These are phyloP conservation scores for Dactylellina parvicollis DNA, from an alignment of 2,329 filamentous ascomycete genomes.

Conservation along the genomic window DNA sequence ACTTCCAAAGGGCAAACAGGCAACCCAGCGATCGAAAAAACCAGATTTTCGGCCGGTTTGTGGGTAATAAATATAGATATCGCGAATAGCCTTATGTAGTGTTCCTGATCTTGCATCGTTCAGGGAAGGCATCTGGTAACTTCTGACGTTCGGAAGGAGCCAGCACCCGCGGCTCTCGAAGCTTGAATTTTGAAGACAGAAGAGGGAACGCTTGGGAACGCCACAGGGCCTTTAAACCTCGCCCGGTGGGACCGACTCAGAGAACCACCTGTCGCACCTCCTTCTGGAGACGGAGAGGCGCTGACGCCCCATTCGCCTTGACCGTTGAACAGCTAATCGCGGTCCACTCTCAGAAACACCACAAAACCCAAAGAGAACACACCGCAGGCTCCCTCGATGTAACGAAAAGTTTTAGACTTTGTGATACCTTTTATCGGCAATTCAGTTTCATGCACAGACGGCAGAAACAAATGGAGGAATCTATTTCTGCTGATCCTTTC, in stretches of 20 bases:
- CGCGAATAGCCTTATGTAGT: slow-evolving; percentile 29
- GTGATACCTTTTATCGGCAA: slow-evolving; percentile 2
- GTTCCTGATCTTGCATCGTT: slow-evolving; percentile 34
- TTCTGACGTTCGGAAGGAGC: not conserved
- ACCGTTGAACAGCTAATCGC: not conserved
- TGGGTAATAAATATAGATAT: slow-evolving; percentile 8
- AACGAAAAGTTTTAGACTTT: not conserved
- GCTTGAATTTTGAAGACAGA: no score
- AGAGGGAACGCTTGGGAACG: slow-evolving; percentile 5
- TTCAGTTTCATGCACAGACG: not conserved
- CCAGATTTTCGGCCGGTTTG: slow-evolving; percentile 18
- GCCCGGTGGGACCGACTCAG: not conserved
- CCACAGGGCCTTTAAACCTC: slow-evolving; percentile 20
- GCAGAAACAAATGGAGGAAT: not conserved
- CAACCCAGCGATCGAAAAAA: slow-evolving; percentile 15
- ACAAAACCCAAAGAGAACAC: not conserved
- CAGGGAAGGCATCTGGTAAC: slow-evolving; percentile 11
- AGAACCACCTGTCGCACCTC: slow-evolving; percentile 4
- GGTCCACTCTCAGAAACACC: not conserved
- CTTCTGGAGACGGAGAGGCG: slow-evolving; percentile 28
- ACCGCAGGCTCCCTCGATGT: not conserved
- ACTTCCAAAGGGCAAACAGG: not conserved
- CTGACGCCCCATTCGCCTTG: slow-evolving; percentile 13
- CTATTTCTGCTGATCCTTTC: not conserved
- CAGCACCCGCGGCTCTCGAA: slow-evolving; percentile 1